phyloP scores from a whole-genome alignment of 1,284 basidiomycete genomes.

The Melampsora americana region DNA sequence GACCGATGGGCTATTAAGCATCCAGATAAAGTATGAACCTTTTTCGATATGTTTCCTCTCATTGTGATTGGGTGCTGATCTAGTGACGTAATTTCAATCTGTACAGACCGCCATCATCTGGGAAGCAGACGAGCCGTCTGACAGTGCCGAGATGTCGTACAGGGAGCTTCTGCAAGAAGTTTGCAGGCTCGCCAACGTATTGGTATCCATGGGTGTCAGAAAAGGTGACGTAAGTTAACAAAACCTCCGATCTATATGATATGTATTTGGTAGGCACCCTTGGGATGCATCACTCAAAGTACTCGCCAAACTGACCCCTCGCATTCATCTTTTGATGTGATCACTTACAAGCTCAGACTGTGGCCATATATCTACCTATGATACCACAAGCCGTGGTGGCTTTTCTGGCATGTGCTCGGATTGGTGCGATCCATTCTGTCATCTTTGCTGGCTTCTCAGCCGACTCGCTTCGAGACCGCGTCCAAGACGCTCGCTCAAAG shows the following conservation, averaged over 20 bases:
- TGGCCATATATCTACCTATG: constrained; percentile 69
- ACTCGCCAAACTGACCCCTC: no score
- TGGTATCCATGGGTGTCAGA: constrained; percentile 83
- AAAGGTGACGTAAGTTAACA: constrained; percentile 71
- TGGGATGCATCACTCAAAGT: no score
- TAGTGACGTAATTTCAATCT: constrained; percentile 46
- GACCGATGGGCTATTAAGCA: constrained; percentile 90
- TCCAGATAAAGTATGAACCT: constrained; percentile 71
- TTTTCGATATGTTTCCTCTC: neutral
- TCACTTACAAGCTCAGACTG: constrained; percentile 55
- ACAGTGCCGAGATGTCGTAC: constrained; percentile 75
- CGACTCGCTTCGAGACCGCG: constrained; percentile 91
- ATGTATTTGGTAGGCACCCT: neutral
- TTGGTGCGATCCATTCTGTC: constrained; percentile 97
- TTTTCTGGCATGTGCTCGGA: constrained; percentile 93
- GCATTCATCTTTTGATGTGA: neutral
- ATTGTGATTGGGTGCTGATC: neutral
- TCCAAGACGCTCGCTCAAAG: constrained; percentile 80
- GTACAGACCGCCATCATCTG: constrained; percentile 85
- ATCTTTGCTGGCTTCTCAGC: constrained; percentile 97
- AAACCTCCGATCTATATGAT: neutral
- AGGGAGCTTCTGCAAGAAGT: constrained; percentile 84
- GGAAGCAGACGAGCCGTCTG: constrained; percentile 90
- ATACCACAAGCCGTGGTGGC: constrained; percentile 73
- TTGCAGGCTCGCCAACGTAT: constrained; percentile 83